phyloP scores from a whole-genome alignment of 371 early-diverging fungal species.

The Mucor circinelloides region DNA sequence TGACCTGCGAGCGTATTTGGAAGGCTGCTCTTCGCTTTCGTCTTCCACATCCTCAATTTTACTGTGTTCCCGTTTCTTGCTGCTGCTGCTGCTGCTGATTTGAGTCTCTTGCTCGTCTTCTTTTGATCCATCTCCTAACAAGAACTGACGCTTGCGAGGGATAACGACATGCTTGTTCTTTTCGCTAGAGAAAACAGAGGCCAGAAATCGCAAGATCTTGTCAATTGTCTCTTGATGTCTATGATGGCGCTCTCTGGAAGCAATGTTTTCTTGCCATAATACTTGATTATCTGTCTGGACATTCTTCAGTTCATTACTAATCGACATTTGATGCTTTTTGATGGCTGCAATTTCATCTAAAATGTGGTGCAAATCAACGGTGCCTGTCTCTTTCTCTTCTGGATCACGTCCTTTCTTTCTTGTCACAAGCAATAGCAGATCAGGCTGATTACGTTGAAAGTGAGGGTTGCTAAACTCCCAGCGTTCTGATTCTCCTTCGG shows the following conservation, averaged over 20 bases:
- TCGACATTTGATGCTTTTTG: slow-evolving; percentile 87
- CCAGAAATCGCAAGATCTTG: slow-evolving; percentile 83
- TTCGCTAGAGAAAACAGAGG: slow-evolving; percentile 74
- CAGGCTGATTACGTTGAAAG: slow-evolving; percentile 60
- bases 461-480: slow-evolving; percentile 67
- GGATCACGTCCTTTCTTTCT: slow-evolving; percentile 58
- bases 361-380: slow-evolving; percentile 63
- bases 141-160: slow-evolving; percentile 55
- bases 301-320: slow-evolving; percentile 82
- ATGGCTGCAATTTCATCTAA: slow-evolving; percentile 85
- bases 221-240: slow-evolving; percentile 92
- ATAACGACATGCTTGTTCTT: slow-evolving; percentile 56
- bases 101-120: slow-evolving; percentile 1
- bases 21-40: slow-evolving; percentile 20
- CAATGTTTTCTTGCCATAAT: slow-evolving; percentile 86
- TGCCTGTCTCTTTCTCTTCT: slow-evolving; percentile 54
- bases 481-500: slow-evolving; percentile 61
- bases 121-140: slow-evolving; percentile 43
- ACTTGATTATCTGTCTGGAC: slow-evolving; percentile 88
- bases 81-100: not conserved
- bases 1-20: slow-evolving; percentile 16
- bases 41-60: slow-evolving; percentile 36
- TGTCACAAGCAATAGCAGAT: slow-evolving; percentile 55
- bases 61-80: slow-evolving; percentile 23
- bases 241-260: slow-evolving; percentile 75